Evolutionary conservation across 768 basidiomycete genomes (phyloP).

Genomic region (Hortiboletus flavorubellus): DNA sequence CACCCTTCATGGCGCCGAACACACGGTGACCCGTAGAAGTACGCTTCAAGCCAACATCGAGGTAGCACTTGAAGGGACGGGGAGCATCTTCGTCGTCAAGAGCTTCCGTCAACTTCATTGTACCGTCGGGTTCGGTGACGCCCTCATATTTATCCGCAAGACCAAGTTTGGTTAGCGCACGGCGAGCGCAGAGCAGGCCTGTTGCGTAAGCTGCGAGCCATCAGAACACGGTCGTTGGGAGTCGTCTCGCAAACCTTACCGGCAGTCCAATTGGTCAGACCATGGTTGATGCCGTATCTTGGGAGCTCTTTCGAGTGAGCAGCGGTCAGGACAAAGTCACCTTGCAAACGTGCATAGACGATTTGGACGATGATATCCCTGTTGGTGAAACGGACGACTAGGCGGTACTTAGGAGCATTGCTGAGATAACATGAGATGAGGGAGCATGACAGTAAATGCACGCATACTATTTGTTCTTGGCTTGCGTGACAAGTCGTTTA

Average conservation of each 20-base stretch:
- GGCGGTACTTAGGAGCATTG: constrained; percentile 96
- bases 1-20: constrained; percentile 98
- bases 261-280: constrained; percentile 98
- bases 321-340: constrained; percentile 88
- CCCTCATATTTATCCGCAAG: constrained; percentile 98
- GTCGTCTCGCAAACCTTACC: constrained; percentile 44
- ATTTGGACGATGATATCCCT: constrained; percentile 93
- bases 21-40: constrained; percentile 97
- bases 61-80: constrained; percentile 98
- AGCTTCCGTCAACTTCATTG: constrained; percentile 75
- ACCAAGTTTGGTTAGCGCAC: constrained; percentile 91
- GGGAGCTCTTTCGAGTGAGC: constrained; percentile 92
- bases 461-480: constrained; percentile 97
- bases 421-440: constrained; percentile 34
- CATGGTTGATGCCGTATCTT: constrained; percentile 95
- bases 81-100: constrained; percentile 92
- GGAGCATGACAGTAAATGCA: neutral
- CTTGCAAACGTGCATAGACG: constrained; percentile 95
- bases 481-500: constrained; percentile 94
- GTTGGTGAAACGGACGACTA: constrained; percentile 99
- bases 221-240: neutral
- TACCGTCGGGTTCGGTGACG: constrained; percentile 87
- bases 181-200: constrained; percentile 91
- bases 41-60: constrained; percentile 96
- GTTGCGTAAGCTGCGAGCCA: constrained; percentile 81